Evolutionary conservation across 768 basidiomycete genomes (phyloP), one percentile per base, ranked within the genome.

Genomic region (Boletus insuetus): DNA sequence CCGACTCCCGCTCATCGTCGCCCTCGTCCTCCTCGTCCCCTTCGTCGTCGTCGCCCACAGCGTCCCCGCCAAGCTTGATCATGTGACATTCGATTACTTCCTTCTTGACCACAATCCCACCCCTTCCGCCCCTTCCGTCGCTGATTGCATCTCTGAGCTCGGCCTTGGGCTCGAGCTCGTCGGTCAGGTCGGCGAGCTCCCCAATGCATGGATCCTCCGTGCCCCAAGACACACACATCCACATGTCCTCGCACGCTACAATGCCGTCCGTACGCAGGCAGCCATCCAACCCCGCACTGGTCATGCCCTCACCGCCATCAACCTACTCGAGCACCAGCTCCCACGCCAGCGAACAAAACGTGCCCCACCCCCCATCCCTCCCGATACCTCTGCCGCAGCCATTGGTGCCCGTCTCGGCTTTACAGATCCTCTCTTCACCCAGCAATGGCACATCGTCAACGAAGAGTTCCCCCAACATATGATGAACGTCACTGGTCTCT

Each of bases 361-460:
- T 47, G 87, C 90, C 1, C 88, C 89, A 20, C 87, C 87, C 22
- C 78, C 83, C 14, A 62, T 80, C 40, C 66, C 59, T 16, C 78
- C 77, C 0, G 60, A 73, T 1, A 59, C 70, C 6, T 71, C 59
- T 1, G 61, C 84, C 16, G 68, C 76, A 41, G 77, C 70, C 8
- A 75, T 87, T 37, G 86, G 84, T 10, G 69, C 79, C 37, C 77
- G 79, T 12, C 78, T 96, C 38, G 81, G 77, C 19, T 85, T 99
- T 55, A 63, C 75, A 24, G 96, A 98, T 67, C 96, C 96, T 0
- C 76, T 87, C 56, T 94, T 97, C 68, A 67, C 78, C 16, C 71
- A 82, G 54, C 96, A 98, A 76, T 98, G 97, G 97, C 96, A 98
- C 75, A 77, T 98, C 22, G 82, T 97, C 56, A 98, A 99, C 73